Conservation (phyloP, 2,329 filamentous ascomycete genomes). For the Niveomyces coronatus region DNA sequence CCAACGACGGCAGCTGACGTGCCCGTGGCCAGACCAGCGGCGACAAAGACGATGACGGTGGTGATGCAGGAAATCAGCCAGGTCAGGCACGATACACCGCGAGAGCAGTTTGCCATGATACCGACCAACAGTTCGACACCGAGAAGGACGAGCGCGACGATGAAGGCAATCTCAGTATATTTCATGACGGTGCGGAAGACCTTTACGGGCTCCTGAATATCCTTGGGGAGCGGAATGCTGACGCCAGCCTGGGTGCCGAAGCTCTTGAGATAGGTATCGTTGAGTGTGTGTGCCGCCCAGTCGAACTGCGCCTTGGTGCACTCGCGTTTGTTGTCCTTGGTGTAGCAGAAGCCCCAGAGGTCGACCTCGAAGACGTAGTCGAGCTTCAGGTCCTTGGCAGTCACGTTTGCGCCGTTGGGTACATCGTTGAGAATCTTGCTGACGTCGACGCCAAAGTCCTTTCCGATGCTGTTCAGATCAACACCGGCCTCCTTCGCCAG, state of each 20-base stretch:
- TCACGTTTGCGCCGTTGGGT: slow-evolving; percentile 36
- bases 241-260: slow-evolving; percentile 37
- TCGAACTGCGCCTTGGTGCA: slow-evolving; percentile 65
- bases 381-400: slow-evolving; percentile 49
- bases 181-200: slow-evolving; percentile 64
- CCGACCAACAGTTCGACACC: slow-evolving; percentile 65
- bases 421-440: slow-evolving; percentile 14
- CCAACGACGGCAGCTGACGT: slow-evolving; percentile 61
- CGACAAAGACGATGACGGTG: slow-evolving; percentile 42
- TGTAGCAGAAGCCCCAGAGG: slow-evolving; percentile 80
- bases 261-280: slow-evolving; percentile 46
- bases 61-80: slow-evolving; percentile 64
- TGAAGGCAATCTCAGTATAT: slow-evolving; percentile 77
- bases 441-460: slow-evolving; percentile 15
- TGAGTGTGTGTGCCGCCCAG: slow-evolving; percentile 67
- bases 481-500: slow-evolving; percentile 14
- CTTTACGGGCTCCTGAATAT: slow-evolving; percentile 56
- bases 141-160: slow-evolving; percentile 61
- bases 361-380: slow-evolving; percentile 70
- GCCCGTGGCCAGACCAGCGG: slow-evolving; percentile 64
- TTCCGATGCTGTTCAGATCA: slow-evolving; percentile 13
- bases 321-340: slow-evolving; percentile 39
- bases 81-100: slow-evolving; percentile 71
- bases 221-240: slow-evolving; percentile 55
- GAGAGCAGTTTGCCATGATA: slow-evolving; percentile 72